Evolutionary conservation across 805 yeast species (phyloP).

Genomic region (Nakazawaea peltata): DNA sequence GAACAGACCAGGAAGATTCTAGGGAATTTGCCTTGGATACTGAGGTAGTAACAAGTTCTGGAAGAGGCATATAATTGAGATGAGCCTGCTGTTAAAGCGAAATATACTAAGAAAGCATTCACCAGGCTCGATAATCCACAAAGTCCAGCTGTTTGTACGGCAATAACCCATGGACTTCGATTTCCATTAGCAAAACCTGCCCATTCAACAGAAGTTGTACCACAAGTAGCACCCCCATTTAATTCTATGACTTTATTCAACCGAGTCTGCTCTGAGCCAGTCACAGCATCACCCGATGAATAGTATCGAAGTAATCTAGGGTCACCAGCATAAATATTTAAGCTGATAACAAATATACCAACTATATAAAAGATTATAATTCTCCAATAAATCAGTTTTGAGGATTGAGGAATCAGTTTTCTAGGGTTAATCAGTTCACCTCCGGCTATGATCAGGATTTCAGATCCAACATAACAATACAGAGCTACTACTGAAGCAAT

Average conservation of each 20-base stretch:
- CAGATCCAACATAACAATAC: constrained; percentile 77
- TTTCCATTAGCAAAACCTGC: constrained; percentile 34
- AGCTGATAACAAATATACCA: constrained; percentile 60
- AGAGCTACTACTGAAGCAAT: constrained; percentile 59
- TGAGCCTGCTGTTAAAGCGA: constrained; percentile 51
- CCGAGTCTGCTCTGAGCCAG: constrained; percentile 9
- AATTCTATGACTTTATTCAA: constrained; percentile 12
- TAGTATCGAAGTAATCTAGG: constrained; percentile 58
- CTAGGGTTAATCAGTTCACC: constrained; percentile 80
- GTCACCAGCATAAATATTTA: constrained; percentile 73
- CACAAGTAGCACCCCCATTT: constrained; percentile 21
- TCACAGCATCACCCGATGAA: constrained; percentile 20
- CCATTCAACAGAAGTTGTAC: constrained; percentile 19
- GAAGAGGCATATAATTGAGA: constrained; percentile 53
- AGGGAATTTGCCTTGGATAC: constrained; percentile 56
- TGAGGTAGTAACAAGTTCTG: constrained; percentile 46
- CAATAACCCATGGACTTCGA: constrained; percentile 52
- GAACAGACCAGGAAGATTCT: constrained; percentile 51
- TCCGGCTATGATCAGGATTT: constrained; percentile 75
- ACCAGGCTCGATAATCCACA: constrained; percentile 43
- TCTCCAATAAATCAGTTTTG: constrained; percentile 67
- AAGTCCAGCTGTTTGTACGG: constrained; percentile 43
- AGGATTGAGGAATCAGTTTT: constrained; percentile 75
- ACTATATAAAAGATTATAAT: constrained; percentile 57
- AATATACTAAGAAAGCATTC: constrained; percentile 45